Evolutionary conservation across 257 asterid genomes (phyloP), one percentile per base, ranked within the genome.

Genomic region (Jasminum sambac): DNA sequence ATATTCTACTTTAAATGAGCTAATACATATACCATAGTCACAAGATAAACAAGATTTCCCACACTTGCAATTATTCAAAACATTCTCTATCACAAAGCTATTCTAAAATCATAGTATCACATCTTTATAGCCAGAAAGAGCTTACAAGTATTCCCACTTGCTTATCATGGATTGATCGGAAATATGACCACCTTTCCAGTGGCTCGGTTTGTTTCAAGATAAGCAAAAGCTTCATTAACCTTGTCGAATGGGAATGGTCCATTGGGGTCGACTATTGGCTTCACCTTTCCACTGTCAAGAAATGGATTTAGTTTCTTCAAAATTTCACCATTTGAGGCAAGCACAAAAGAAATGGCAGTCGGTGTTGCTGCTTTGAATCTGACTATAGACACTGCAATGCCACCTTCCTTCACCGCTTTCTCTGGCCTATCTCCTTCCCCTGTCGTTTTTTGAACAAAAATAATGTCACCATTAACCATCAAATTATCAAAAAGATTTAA

Each of bases 401-500:
- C 98, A 0, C 97, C 98, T 84, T 87, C 96, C 64, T 93, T 90
- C 79, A 90, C 83, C 24, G 63, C 96, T 83, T 93, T 93, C n/a
- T 67, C 91, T 0, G 98, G 97, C 88, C 67, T 86, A 43, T 87
- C 96, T 11, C 97, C 80, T 74, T 87, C 92, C 66, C 98, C 98
- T 93, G 87, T 71, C 48, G 38, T 36, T 72, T 34, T 11, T 44
- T 67, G 16, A 69, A 23, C 63, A 16, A 13, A 5, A 8, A 44
- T 48, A 39, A 34, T 66, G 38, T 38, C 41, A 26, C 17, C 7
- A 12, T 5, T 50, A 59, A 46, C 13, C n/a, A 64, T 21, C 19
- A 11, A 40, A 17, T 13, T 7, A 59, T 23, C 14, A 5, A 3
- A 17, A 8, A 13, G n/a, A n/a, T n/a, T n/a, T n/a, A n/a, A n/a